A percentile compares a stretch with the other conserved stretches of the same genome.
phyloP scores from a whole-genome alignment of 2,329 filamentous ascomycete genomes.

The Talaromyces marneffei region DNA sequence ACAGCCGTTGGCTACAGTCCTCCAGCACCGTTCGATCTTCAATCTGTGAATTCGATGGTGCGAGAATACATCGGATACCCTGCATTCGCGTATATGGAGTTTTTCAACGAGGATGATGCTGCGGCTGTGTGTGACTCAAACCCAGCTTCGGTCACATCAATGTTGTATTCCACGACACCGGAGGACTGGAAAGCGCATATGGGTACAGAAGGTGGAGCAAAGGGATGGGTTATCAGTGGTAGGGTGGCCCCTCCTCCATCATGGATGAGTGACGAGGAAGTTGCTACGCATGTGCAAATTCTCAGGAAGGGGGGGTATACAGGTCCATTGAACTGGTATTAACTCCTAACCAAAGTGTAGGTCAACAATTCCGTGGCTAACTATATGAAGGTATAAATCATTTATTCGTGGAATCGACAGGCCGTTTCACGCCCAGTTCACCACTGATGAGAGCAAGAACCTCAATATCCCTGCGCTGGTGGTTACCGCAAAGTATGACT shows the following conservation, averaged over 20 bases:
- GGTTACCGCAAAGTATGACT: slow-evolving; percentile 2
- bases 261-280: slow-evolving; percentile 9
- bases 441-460: slow-evolving; percentile 9
- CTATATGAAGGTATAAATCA: slow-evolving; percentile 7
- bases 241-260: slow-evolving; percentile 7
- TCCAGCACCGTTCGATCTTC: neutral
- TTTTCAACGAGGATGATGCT: slow-evolving; percentile 10
- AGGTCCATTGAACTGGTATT: slow-evolving; percentile 11
- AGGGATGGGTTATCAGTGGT: slow-evolving; percentile 5
- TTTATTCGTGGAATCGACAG: slow-evolving; percentile 2
- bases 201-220: neutral
- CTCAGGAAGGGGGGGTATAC: slow-evolving; percentile 10
- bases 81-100: slow-evolving; percentile 3
- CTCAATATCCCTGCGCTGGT: slow-evolving; percentile 4
- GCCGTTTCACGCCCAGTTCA: neutral
- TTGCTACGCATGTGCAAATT: slow-evolving; percentile 4
- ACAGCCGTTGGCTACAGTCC: slow-evolving; percentile 2
- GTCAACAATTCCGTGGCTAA: neutral
- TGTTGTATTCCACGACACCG: slow-evolving; percentile 5
- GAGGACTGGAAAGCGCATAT: slow-evolving; percentile 6
- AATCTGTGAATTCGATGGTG: neutral
- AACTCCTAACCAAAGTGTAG: neutral
- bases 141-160: slow-evolving; percentile 1
- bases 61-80: slow-evolving; percentile 5
- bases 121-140: neutral